Conservation (phyloP, 2,329 filamentous ascomycete species). For the Arthrobotrys megalospora region DNA sequence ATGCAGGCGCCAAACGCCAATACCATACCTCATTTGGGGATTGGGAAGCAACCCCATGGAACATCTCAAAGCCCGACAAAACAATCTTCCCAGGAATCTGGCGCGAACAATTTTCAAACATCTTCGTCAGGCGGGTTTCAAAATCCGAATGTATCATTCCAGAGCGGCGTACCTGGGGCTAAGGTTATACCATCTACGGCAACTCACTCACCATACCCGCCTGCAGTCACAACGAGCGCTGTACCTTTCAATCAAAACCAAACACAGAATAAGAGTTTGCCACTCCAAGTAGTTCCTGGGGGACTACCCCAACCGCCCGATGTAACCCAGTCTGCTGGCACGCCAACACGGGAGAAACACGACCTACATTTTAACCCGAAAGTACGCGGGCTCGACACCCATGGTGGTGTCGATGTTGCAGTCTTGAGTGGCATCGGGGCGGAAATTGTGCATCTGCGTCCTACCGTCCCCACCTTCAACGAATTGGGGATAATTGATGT, state of each 20-base stretch:
- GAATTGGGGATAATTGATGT: slow-evolving; percentile 93
- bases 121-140: slow-evolving; percentile 28
- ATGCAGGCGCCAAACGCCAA: slow-evolving; percentile 52
- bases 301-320: slow-evolving; percentile 33
- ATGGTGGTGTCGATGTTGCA: slow-evolving; percentile 81
- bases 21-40: slow-evolving; percentile 55
- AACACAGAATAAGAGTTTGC: slow-evolving; percentile 63
- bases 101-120: slow-evolving; percentile 14
- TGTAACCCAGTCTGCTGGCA: slow-evolving; percentile 37
- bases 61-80: slow-evolving; percentile 55
- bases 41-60: slow-evolving; percentile 61
- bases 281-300: slow-evolving; percentile 25
- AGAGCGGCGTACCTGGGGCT: slow-evolving; percentile 4
- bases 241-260: slow-evolving; percentile 66
- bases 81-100: slow-evolving; percentile 60
- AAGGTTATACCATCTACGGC: slow-evolving; percentile 25
- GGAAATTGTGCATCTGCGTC: slow-evolving; percentile 78
- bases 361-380: slow-evolving; percentile 69
- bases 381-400: slow-evolving; percentile 72
- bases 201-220: slow-evolving; percentile 32
- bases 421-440: slow-evolving; percentile 76
- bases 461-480: slow-evolving; percentile 79
- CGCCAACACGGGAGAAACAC: slow-evolving; percentile 58
- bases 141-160: slow-evolving; percentile 32
- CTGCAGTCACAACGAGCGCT: slow-evolving; percentile 1